Conservation (phyloP, 2,329 filamentous ascomycete genomes). For the Raffaelea arxii region DNA sequence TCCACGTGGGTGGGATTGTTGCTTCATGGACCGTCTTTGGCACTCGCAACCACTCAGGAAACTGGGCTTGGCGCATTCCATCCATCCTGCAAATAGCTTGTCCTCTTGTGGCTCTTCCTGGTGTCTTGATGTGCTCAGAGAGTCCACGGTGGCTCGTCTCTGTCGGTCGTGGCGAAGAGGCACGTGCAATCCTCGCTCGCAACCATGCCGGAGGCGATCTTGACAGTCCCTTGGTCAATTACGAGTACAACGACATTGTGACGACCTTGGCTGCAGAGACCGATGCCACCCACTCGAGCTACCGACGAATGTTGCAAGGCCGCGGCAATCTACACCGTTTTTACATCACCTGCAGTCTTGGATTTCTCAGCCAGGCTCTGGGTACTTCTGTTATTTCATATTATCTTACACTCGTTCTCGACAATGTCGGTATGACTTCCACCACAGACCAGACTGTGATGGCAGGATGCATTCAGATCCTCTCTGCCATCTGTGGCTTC, state of each 20-base stretch:
- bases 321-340: slow-evolving; percentile 7
- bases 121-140: slow-evolving; percentile 4
- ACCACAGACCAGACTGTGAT: slow-evolving; percentile 1
- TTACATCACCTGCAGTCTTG: slow-evolving; percentile 5
- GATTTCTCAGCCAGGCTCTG: slow-evolving; percentile 4
- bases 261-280: slow-evolving; percentile 1
- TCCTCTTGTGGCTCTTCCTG: slow-evolving; percentile 7
- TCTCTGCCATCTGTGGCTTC: background rate
- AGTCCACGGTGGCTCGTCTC: slow-evolving; percentile 10
- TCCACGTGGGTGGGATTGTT: slow-evolving; percentile 18
- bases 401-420: slow-evolving; percentile 4
- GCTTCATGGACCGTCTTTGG: slow-evolving; percentile 22
- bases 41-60: slow-evolving; percentile 24
- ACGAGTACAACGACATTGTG: slow-evolving; percentile 26
- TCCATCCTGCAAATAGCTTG: slow-evolving; percentile 40
- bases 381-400: slow-evolving; percentile 6
- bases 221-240: slow-evolving; percentile 38
- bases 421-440: slow-evolving; percentile 5
- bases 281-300: slow-evolving; percentile 11
- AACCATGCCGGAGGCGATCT: slow-evolving; percentile 9
- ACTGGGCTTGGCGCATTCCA: slow-evolving; percentile 47
- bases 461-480: slow-evolving; percentile 14
- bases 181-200: slow-evolving; percentile 22
- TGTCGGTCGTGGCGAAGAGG: slow-evolving; percentile 14
- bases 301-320: slow-evolving; percentile 25